Evolutionary conservation across 768 basidiomycete species (phyloP), one percentile per base, ranked within the genome.

Genomic region (Cantharellus cinnabarinus): DNA sequence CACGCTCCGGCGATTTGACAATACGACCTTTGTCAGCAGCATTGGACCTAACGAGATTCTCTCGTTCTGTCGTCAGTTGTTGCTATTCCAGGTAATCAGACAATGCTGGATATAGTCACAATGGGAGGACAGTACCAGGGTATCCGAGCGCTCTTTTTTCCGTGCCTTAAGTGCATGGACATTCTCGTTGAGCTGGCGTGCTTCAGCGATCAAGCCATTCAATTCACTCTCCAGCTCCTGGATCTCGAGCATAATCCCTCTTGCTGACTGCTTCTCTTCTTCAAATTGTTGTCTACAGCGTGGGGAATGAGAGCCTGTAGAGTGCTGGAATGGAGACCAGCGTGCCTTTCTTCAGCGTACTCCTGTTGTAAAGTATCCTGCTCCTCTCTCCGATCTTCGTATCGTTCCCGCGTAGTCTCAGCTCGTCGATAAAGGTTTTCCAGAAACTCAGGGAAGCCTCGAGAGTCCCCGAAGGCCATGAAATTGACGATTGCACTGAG

Each of bases 401-500:
- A 48, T 10, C 44, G 44, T 10, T 48, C 10, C 44, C 10, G 44
- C 44, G 44, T 10, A 10, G 10, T 48, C 29, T 48, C 44, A 29
- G 10, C 10, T 48, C 44, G 44, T 29, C 10, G 10, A 48, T 29
- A 29, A 29, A 48, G 44, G 7, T 54, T 37, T 10, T 54, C 10
- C 35, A 54, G 52, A 7, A 10, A 54, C 7, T 10, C 7, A 37
- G 7, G 10, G 35, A 10, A 37, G 10, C 38, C 52, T 10, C 38
- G 14, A 10, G 35, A 7, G 7, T 54, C 10, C 7, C 10, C 7
- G 35, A 54, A 94, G 69, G 88, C 89, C 69, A 89, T 79, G 68
- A 93, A 89, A 70, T 95, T 95, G 73, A 93, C 87, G 64, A 94
- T 85, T 2, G 85, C 89, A 41, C 87, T 88, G 62, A 95, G 77